Percentiles rank a stretch among this genome's conserved stretches.
Evolutionary conservation across 2,329 filamentous ascomycete species (phyloP).

Genomic region (Macrophomina tecta): DNA sequence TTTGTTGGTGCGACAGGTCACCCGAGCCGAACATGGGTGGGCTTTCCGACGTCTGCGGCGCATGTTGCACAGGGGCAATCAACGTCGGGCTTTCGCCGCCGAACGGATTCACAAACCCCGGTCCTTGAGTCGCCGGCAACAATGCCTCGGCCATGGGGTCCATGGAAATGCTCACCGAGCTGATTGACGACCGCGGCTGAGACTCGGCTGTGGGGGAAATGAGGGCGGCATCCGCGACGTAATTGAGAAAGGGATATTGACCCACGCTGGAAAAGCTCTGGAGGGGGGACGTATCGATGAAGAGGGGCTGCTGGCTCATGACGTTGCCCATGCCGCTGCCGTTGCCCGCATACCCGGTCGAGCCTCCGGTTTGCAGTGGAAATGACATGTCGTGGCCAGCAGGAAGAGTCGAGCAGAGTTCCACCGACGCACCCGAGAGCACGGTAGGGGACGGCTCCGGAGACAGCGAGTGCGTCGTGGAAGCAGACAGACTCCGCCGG

Average conservation of each 20-base stretch:
- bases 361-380: background rate
- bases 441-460: constrained; percentile 19
- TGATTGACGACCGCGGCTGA: constrained; percentile 16
- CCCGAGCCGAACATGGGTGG: constrained; percentile 3
- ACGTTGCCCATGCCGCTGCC: background rate
- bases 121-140: constrained; percentile 6
- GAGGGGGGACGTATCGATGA: constrained; percentile 24
- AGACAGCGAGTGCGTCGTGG: constrained; percentile 22
- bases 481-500: constrained; percentile 22
- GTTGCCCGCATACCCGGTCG: constrained; percentile 3
- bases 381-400: constrained; percentile 19
- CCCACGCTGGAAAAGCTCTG: constrained; percentile 3
- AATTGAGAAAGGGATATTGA: constrained; percentile 16
- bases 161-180: constrained; percentile 9
- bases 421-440: constrained; percentile 7
- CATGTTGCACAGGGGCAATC: constrained; percentile 6
- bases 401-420: constrained; percentile 13
- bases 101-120: constrained; percentile 16
- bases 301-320: constrained; percentile 19
- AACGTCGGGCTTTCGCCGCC: constrained; percentile 18
- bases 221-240: constrained; percentile 4
- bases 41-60: constrained; percentile 18
- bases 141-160: constrained; percentile 10
- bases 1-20: background rate
- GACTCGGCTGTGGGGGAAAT: constrained; percentile 10